Conservation (phyloP, 2,329 filamentous ascomycete genomes). For the Colletotrichum sidae region DNA sequence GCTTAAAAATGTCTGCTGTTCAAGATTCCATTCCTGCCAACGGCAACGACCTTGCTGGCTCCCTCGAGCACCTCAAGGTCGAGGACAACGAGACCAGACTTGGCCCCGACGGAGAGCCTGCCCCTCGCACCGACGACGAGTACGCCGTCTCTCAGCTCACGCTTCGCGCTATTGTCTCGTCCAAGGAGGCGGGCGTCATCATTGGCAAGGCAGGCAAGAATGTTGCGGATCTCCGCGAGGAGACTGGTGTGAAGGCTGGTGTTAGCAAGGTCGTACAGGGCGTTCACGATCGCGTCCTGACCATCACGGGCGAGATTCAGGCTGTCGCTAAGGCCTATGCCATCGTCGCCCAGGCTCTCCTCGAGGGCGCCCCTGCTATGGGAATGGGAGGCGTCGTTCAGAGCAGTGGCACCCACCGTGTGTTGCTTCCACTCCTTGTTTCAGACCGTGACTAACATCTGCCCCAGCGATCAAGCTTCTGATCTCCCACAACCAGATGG, state of each 20-base stretch:
- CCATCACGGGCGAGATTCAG: constrained; percentile 90
- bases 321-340: constrained; percentile 93
- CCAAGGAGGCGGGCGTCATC: constrained; percentile 98
- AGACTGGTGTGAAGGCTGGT: constrained; percentile 97
- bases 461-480: constrained; percentile 89
- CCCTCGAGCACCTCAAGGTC: constrained; percentile 74
- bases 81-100: constrained; percentile 70
- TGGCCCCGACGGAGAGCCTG: constrained; percentile 79
- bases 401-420: constrained; percentile 94
- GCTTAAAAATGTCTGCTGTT: constrained; percentile 67
- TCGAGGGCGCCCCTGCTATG: constrained; percentile 94
- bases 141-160: constrained; percentile 94
- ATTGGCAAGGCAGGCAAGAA: constrained; percentile 99
- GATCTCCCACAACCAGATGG: constrained; percentile 99
- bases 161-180: constrained; percentile 96
- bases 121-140: constrained; percentile 95
- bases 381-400: constrained; percentile 94
- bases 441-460: constrained; percentile 38
- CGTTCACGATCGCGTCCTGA: constrained; percentile 96
- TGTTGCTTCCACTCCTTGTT: constrained; percentile 47
- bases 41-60: constrained; percentile 71
- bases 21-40: constrained; percentile 69
- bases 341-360: constrained; percentile 88
- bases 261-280: constrained; percentile 99
- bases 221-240: constrained; percentile 94